Conservation (phyloP, 257 asterid genomes). For the Nicotiana paniculata region DNA sequence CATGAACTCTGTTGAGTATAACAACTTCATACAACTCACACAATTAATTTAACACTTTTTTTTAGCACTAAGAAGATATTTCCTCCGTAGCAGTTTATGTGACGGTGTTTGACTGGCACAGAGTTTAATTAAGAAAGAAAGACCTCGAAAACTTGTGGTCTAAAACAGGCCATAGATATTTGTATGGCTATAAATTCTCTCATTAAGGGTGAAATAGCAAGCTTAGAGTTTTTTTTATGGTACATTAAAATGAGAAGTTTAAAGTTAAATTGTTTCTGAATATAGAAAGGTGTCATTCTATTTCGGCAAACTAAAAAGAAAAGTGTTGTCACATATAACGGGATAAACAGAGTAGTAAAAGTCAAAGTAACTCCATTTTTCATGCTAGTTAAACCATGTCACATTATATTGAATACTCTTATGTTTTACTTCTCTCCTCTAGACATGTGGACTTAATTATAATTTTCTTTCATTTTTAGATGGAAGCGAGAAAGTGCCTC, state of each 20-base stretch:
- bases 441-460: neutral
- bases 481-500: conserved; percentile 3
- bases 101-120: neutral
- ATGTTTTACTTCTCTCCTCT: neutral
- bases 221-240: too few relatives aligned
- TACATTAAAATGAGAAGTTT: too few relatives aligned
- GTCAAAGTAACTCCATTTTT: neutral
- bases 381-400: neutral
- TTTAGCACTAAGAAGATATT: neutral
- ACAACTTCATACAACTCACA: neutral
- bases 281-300: neutral
- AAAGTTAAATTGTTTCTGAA: neutral
- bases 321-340: neutral
- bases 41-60: neutral
- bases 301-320: neutral
- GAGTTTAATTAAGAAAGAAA: neutral
- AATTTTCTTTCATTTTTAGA: neutral
- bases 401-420: neutral
- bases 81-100: neutral
- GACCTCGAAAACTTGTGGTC: neutral
- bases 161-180: neutral
- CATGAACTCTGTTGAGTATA: neutral
- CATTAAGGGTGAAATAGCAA: too few relatives aligned
- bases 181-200: neutral
- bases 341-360: neutral